Base-by-base conservation (phyloP, 2,329 filamentous ascomycete species). In the Botrytis fabae region DNA sequence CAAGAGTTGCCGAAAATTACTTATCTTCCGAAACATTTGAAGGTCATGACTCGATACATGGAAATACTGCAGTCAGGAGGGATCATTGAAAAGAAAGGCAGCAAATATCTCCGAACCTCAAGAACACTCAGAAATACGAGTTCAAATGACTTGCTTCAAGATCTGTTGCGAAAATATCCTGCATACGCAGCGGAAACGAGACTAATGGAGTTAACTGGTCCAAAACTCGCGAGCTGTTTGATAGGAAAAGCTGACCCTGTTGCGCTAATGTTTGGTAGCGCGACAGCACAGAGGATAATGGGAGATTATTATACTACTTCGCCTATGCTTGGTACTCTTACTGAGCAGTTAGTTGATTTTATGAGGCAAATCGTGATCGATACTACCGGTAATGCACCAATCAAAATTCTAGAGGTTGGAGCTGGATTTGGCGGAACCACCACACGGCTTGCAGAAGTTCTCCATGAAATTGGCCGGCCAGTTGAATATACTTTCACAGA, bases 391-490 rank as follows among this genome's bases (percentile, higher is more conserved):
- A 9, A 48, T 16, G 20, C 28, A 35, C 42, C 28, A 35, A 48
- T 65, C 28, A 48, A 25, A 12, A 65, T 65, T 48, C 10, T 65
- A 44, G 80, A 88, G 0, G 82, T 85, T 9, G 85, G 87, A 78
- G 86, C 86, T 16, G 86, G 71, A 20, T 57, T 48, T 9, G 66
- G 71, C 20, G 65, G 66, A 22, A 73, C 71, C 12, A 73, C 71
- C 9, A 62, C 32, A 44, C 28, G 60, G 6, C 59, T 73, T 28
- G 71, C 46, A 22, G 44, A 69, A 22, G 25, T 44, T 2, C n/a
- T 73, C 4, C 20, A 44, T 6, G 20, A 5, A 28, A 12, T 22
- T 64, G 71, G 54, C 22, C 32, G 35, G 5, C 46, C 65, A 6
- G 20, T 62, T 14, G 54, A 70, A 38, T 73, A 73, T 40, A 72